A percentile compares a stretch with the other conserved stretches of the same genome.
phyloP scores from a whole-genome alignment of 2,329 filamentous ascomycete genomes.

The Chalaropsis ovoidea region DNA sequence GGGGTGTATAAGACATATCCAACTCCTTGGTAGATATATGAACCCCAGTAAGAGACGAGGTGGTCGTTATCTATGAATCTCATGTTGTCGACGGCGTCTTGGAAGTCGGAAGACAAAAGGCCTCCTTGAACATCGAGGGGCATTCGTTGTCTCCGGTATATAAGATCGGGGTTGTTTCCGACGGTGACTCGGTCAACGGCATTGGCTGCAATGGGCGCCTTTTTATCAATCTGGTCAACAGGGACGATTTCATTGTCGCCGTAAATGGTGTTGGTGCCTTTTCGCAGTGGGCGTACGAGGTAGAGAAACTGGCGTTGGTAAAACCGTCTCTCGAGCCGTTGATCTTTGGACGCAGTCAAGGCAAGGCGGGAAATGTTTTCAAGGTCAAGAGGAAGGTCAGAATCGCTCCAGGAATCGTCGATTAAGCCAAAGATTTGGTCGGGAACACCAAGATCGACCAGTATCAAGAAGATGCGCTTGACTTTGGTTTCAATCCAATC shows the following conservation, averaged over 20 bases:
- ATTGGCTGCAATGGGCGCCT: conserved; percentile 35
- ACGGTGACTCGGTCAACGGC: conserved; percentile 52
- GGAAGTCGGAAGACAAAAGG: conserved; percentile 45
- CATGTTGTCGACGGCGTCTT: conserved; percentile 50
- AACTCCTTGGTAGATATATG: conserved; percentile 54
- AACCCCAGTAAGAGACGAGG: conserved; percentile 59
- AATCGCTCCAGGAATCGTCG: conserved; percentile 67
- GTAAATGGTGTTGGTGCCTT: conserved; percentile 54
- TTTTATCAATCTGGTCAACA: conserved; percentile 53
- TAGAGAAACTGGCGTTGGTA: conserved; percentile 62
- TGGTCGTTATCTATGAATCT: conserved; percentile 55
- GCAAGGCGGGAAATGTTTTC: conserved; percentile 56
- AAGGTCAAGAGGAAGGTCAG: conserved; percentile 58
- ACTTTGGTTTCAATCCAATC: conserved; percentile 65
- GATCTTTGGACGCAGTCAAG: conserved; percentile 49
- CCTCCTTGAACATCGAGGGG: conserved; percentile 35
- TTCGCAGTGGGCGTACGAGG: conserved; percentile 52
- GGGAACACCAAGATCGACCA: conserved; percentile 58
- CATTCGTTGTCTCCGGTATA: conserved; percentile 50
- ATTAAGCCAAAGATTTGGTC: conserved; percentile 67
- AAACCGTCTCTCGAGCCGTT: conserved; percentile 57
- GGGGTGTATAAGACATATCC: conserved; percentile 60
- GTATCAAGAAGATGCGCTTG: conserved; percentile 59
- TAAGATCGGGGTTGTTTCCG: conserved; percentile 48
- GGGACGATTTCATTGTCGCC: conserved; percentile 59